Evolutionary conservation across 2,329 filamentous ascomycete species (phyloP).

Genomic region (Pseudogymnoascus sp.): DNA sequence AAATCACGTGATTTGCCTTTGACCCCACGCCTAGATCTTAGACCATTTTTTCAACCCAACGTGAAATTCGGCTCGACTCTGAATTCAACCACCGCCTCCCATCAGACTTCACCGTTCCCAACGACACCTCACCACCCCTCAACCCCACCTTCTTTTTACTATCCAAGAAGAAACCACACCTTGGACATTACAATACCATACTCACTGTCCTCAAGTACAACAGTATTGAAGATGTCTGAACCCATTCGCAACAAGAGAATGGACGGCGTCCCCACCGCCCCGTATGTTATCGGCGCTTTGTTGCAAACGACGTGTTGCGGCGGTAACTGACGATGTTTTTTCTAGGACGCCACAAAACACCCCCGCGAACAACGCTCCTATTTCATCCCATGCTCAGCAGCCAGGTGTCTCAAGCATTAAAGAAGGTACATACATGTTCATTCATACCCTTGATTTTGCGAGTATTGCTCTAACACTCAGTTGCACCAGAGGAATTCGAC

Average conservation of each 20-base stretch:
- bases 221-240: constrained; percentile 47
- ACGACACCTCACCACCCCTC: constrained; percentile 4
- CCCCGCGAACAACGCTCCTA: constrained; percentile 87
- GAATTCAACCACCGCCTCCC: constrained; percentile 5
- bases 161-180: constrained; percentile 1
- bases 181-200: constrained; percentile 4
- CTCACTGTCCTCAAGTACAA: background rate
- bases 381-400: constrained; percentile 94
- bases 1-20: constrained; percentile 5
- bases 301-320: constrained; percentile 10
- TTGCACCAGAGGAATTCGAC: constrained; percentile 71
- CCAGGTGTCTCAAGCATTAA: constrained; percentile 91
- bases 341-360: constrained; percentile 96
- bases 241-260: constrained; percentile 59
- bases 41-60: constrained; percentile 9
- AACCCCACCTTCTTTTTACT: constrained; percentile 6
- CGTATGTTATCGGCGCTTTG: constrained; percentile 40
- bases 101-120: constrained; percentile 2
- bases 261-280: constrained; percentile 47
- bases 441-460: background rate
- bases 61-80: constrained; percentile 8
- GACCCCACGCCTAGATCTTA: constrained; percentile 10
- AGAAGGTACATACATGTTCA: constrained; percentile 61
- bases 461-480: background rate
- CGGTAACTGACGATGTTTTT: constrained; percentile 23